These are phyloP conservation scores for Boletus coccyginus DNA, from an alignment of 768 basidiomycete species.

Conservation along the genomic window DNA sequence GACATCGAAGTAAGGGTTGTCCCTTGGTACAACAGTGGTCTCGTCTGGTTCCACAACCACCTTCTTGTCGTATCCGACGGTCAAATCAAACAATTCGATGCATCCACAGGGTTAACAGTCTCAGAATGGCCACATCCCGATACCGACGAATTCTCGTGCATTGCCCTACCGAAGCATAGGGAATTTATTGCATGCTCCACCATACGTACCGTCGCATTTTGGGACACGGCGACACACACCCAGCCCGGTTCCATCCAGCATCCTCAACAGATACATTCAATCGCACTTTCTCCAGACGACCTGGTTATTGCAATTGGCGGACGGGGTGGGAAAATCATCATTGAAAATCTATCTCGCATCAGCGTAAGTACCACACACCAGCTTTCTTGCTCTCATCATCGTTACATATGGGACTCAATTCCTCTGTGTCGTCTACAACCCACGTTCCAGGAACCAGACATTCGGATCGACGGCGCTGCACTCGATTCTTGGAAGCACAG, in stretches of 20 bases:
- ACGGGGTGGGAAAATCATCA: neutral
- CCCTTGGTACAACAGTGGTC: neutral
- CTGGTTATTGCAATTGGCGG: neutral
- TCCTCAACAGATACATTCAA: neutral
- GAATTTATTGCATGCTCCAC: neutral
- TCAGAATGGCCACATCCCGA: neutral
- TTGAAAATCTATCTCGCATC: neutral
- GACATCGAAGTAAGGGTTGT: neutral
- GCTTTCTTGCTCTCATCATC: neutral
- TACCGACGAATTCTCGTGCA: neutral
- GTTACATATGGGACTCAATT: neutral
- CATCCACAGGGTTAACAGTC: neutral
- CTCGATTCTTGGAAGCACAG: neutral
- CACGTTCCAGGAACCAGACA: neutral
- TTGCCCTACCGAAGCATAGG: neutral
- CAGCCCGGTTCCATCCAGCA: neutral
- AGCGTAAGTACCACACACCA: neutral
- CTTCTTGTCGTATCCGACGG: neutral
- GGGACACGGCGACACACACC: neutral
- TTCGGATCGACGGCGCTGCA: neutral
- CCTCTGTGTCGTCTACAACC: neutral
- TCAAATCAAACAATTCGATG: neutral
- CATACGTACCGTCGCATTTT: neutral
- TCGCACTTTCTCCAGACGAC: neutral
- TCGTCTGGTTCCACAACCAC: neutral